Conservation (phyloP, 768 basidiomycete species). For the Atractiella rhizophila region DNA sequence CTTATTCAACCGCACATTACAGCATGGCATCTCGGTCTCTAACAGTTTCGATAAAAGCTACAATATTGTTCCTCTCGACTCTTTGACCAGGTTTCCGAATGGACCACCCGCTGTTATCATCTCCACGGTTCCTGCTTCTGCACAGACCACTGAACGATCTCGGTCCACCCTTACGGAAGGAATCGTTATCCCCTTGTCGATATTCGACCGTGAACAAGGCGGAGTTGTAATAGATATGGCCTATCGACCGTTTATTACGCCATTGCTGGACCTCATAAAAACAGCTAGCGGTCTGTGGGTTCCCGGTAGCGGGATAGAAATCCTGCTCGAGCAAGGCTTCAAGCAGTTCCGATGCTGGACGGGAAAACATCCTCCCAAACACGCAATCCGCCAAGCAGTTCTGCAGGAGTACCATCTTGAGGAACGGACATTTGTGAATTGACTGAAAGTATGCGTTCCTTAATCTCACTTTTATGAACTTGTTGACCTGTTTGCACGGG, state of each 20-base stretch:
- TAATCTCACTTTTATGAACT: too few relatives aligned
- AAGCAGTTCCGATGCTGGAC: conserved; percentile 34
- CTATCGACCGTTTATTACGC: conserved; percentile 66
- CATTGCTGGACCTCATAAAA: conserved; percentile 43
- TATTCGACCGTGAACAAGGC: conserved; percentile 37
- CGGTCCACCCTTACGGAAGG: conserved; percentile 11
- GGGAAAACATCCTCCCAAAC: conserved; percentile 10
- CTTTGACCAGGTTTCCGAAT: conserved; percentile 23
- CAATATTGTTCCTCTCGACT: conserved; percentile 36
- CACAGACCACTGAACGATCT: conserved; percentile 28
- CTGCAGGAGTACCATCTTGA: conserved; percentile 12
- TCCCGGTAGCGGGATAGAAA: conserved; percentile 51
- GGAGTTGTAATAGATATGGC: conserved; percentile 78
- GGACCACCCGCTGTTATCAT: conserved; percentile 46
- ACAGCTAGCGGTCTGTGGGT: conserved; percentile 44
- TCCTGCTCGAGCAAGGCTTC: conserved; percentile 69
- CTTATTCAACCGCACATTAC: conserved; percentile 58
- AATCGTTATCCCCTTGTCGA: conserved; percentile 31
- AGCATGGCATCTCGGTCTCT: conserved; percentile 45
- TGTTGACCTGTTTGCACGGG: too few relatives aligned
- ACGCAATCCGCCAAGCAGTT: conserved; percentile 9
- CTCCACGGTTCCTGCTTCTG: conserved; percentile 59
- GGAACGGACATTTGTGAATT: too few relatives aligned
- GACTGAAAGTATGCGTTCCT: too few relatives aligned
- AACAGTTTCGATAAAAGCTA: conserved; percentile 38